These are phyloP conservation scores for Phyllosticta ampelicida DNA, from an alignment of 2,329 filamentous ascomycete genomes.

Conservation along the genomic window DNA sequence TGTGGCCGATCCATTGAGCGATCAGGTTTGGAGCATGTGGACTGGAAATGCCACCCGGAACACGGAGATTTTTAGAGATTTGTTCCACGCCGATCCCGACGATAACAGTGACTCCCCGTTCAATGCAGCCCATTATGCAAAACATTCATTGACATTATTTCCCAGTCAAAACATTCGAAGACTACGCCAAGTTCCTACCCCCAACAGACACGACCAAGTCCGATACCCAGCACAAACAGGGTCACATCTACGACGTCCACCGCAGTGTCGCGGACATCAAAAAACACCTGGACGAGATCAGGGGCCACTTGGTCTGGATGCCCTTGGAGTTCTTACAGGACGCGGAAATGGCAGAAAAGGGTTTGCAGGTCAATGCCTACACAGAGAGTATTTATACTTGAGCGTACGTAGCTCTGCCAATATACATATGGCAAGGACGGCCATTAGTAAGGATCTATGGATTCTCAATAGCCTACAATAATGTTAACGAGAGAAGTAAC, in stretches of 20 bases:
- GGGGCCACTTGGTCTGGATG: conserved; percentile 91
- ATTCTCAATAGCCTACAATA: not conserved
- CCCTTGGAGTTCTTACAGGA: conserved; percentile 78
- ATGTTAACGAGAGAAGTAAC: not conserved
- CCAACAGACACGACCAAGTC: conserved; percentile 37
- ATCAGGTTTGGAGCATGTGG: conserved; percentile 55
- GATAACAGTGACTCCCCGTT: conserved; percentile 48
- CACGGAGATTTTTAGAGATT: conserved; percentile 62
- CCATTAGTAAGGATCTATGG: not conserved
- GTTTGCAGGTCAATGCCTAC: conserved; percentile 71
- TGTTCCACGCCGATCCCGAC: conserved; percentile 85
- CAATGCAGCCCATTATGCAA: not conserved
- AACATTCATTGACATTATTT: conserved; percentile 18
- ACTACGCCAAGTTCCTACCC: conserved; percentile 73
- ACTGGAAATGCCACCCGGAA: conserved; percentile 57
- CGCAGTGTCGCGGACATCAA: conserved; percentile 53
- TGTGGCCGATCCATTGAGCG: conserved; percentile 49
- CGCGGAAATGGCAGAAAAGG: conserved; percentile 80
- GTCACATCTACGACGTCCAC: conserved; percentile 77
- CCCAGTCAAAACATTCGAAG: conserved; percentile 66
- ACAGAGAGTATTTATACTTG: conserved; percentile 82
- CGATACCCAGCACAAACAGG: conserved; percentile 55
- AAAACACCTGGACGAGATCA: conserved; percentile 64
- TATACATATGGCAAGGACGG: not conserved
- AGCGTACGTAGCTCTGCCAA: not conserved